Evolutionary conservation across 2,329 filamentous ascomycete species (phyloP).

Genomic region (Arthrobotrys sinensis): DNA sequence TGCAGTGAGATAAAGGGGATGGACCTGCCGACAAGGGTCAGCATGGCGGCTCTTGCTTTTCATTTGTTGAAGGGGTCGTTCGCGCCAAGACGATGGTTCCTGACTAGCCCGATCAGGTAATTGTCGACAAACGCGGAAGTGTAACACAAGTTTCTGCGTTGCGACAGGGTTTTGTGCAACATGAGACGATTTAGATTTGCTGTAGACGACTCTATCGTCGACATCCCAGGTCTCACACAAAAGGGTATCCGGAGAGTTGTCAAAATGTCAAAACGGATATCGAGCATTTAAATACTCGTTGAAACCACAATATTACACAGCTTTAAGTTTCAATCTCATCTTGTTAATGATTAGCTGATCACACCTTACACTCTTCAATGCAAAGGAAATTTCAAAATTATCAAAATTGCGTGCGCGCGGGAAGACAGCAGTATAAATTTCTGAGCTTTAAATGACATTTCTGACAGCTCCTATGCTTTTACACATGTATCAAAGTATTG

Average conservation of each 20-base stretch:
- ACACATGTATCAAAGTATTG: too few relatives aligned
- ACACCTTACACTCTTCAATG: too few relatives aligned
- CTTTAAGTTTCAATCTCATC: neutral
- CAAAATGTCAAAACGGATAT: neutral
- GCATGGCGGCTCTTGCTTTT: conserved; percentile 9
- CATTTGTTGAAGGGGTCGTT: conserved; percentile 24
- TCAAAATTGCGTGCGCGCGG: too few relatives aligned
- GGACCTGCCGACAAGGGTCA: conserved; percentile 32
- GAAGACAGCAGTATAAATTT: too few relatives aligned
- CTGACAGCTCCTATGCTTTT: too few relatives aligned
- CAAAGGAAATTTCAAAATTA: too few relatives aligned
- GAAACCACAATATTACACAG: neutral
- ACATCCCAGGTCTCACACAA: neutral
- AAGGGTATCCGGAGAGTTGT: neutral
- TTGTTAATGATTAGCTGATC: too few relatives aligned
- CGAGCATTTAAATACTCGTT: neutral
- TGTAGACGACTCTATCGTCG: conserved; percentile 20
- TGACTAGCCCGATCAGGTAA: conserved; percentile 36
- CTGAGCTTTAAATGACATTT: too few relatives aligned
- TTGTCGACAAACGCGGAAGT: conserved; percentile 50
- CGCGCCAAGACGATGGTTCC: conserved; percentile 32
- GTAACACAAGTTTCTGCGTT: conserved; percentile 44
- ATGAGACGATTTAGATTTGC: conserved; percentile 6
- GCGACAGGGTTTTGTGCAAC: conserved; percentile 15
- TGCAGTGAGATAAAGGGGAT: conserved; percentile 51